These are phyloP conservation scores for Lactifluus piperatus DNA, from an alignment of 768 basidiomycete species.

Conservation along the genomic window DNA sequence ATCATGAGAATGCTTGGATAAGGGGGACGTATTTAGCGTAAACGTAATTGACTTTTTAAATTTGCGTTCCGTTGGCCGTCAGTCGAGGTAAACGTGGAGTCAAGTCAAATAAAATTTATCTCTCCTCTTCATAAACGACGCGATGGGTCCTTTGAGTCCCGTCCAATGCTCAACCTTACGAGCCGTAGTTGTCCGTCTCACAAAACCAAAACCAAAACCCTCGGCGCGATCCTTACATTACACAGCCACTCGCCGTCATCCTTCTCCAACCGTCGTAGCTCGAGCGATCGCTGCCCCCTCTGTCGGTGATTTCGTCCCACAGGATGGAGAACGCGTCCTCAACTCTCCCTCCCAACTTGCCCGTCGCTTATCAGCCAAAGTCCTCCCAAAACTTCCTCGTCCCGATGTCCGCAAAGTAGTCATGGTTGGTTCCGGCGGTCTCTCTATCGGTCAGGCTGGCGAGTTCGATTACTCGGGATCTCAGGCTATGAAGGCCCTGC, in stretches of 20 bases:
- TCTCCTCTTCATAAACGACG: background rate
- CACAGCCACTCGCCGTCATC: slow-evolving; percentile 1
- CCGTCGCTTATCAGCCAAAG: slow-evolving; percentile 85
- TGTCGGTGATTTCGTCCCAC: slow-evolving; percentile 23
- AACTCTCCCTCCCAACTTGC: slow-evolving; percentile 94
- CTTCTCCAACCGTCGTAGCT: slow-evolving; percentile 8
- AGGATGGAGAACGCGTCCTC: slow-evolving; percentile 56
- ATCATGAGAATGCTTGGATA: slow-evolving; percentile 42
- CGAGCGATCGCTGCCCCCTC: slow-evolving; percentile 26
- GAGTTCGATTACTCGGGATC: slow-evolving; percentile 99
- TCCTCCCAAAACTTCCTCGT: slow-evolving; percentile 83
- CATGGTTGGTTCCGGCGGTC: slow-evolving; percentile 92
- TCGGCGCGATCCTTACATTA: slow-evolving; percentile 7
- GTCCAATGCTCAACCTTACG: background rate
- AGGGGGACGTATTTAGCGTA: background rate
- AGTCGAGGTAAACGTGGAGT: background rate
- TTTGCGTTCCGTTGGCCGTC: background rate
- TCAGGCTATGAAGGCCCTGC: slow-evolving; percentile 95
- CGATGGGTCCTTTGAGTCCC: slow-evolving; percentile 16
- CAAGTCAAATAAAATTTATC: background rate
- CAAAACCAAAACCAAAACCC: too few relatives aligned
- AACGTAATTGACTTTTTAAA: background rate
- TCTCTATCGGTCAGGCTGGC: slow-evolving; percentile 96
- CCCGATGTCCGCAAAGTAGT: slow-evolving; percentile 92
- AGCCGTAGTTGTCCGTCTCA: background rate